phyloP scores from a whole-genome alignment of 2,329 filamentous ascomycete species.

The Neocatenulostroma microsporum region DNA sequence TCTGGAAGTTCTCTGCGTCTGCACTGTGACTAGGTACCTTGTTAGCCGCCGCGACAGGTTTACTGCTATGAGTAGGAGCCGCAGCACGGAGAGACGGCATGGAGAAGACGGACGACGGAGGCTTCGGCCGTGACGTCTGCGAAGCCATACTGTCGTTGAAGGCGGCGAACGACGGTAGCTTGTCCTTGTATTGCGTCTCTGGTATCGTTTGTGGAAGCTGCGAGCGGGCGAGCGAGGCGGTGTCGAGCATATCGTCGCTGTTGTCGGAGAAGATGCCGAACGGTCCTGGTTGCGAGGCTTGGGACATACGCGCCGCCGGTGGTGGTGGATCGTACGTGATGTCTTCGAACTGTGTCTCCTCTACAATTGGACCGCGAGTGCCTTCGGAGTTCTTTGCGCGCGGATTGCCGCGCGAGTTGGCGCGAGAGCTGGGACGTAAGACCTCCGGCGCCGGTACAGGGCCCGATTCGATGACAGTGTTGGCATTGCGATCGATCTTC shows the following conservation, averaged over 20 bases:
- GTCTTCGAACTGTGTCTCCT: slow-evolving; percentile 11
- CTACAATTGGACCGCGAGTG: slow-evolving; percentile 9
- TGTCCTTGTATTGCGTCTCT: slow-evolving; percentile 11
- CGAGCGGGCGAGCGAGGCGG: neutral
- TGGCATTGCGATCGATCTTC: slow-evolving; percentile 8
- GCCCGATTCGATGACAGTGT: slow-evolving; percentile 1
- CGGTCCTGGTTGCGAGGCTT: slow-evolving; percentile 1
- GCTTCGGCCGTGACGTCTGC: neutral
- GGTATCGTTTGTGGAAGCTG: slow-evolving; percentile 4
- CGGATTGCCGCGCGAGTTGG: too few relatives aligned
- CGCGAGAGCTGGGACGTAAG: slow-evolving; percentile 4
- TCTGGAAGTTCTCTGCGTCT: too few relatives aligned
- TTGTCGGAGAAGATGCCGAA: neutral
- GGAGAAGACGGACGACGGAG: too few relatives aligned
- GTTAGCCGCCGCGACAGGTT: too few relatives aligned
- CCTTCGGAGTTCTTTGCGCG: neutral
- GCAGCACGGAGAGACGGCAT: too few relatives aligned
- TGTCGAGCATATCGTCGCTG: slow-evolving; percentile 8
- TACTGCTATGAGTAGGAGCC: too few relatives aligned
- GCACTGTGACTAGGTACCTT: too few relatives aligned
- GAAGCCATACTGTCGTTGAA: slow-evolving; percentile 5
- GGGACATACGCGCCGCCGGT: neutral
- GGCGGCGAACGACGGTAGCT: slow-evolving; percentile 7
- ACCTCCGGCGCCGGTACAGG: slow-evolving; percentile 8
- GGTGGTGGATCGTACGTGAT: too few relatives aligned